A percentile compares a stretch with the other conserved stretches of the same genome.
Evolutionary conservation across 2,329 filamentous ascomycete species (phyloP).

Genomic region (Cercospora sesami): DNA sequence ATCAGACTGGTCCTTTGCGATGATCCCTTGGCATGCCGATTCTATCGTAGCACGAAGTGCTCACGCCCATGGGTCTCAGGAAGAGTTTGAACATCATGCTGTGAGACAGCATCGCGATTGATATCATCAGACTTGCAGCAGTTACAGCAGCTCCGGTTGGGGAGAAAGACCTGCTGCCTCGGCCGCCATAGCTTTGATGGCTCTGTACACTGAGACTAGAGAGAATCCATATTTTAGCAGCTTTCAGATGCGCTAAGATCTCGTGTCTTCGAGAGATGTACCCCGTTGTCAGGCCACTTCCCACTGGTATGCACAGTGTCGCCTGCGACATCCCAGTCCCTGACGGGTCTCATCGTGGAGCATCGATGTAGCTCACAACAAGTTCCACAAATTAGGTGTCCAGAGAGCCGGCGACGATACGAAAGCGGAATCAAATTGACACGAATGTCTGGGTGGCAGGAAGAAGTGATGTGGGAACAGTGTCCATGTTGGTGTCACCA

Average conservation of each 20-base stretch:
- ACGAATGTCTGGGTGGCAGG: not conserved
- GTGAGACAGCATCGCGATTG: not conserved
- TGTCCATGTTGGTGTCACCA: not conserved
- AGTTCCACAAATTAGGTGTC: not conserved
- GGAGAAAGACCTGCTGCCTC: not conserved
- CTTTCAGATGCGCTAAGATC: not conserved
- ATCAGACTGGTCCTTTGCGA: not conserved
- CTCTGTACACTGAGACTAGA: too few relatives aligned
- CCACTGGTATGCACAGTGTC: not conserved
- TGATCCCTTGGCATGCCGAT: not conserved
- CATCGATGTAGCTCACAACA: not conserved
- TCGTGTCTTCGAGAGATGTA: not conserved
- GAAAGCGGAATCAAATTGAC: not conserved
- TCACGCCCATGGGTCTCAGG: not conserved
- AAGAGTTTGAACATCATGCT: not conserved
- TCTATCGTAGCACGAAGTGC: not conserved
- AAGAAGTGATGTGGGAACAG: not conserved
- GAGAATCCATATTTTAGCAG: not conserved
- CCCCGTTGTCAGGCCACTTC: not conserved
- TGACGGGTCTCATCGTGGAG: not conserved
- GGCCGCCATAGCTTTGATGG: too few relatives aligned
- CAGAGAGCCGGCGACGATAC: not conserved
- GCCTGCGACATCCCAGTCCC: not conserved
- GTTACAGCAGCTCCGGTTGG: not conserved
- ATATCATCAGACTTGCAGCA: not conserved